Conservation (phyloP, 192 early-diverging fungal genomes). For the Phlyctochytrium arcticum region DNA sequence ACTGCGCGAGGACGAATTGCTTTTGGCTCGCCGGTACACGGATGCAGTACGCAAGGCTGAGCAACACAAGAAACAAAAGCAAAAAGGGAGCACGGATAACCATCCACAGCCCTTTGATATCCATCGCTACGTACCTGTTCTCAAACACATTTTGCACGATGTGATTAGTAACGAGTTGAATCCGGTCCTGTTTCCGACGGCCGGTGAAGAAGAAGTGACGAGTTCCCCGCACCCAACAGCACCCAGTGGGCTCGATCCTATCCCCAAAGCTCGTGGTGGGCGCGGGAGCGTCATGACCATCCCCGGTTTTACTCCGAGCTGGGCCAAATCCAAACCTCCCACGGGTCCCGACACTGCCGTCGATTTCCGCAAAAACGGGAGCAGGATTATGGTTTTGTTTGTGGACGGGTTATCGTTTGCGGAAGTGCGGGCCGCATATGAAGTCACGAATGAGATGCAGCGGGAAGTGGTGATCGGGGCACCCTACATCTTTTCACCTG, state of each 20-base stretch:
- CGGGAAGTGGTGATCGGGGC: conserved; percentile 76
- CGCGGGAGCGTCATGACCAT: too few species aligned
- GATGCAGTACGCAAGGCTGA: conserved; percentile 17
- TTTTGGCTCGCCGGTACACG: conserved; percentile 23
- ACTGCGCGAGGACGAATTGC: too few species aligned
- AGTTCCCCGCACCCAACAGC: too few species aligned
- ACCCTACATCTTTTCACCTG: conserved; percentile 71
- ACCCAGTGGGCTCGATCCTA: too few species aligned
- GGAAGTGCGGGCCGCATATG: conserved; percentile 69
- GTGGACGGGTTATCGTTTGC: conserved; percentile 74
- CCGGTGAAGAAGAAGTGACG: too few species aligned
- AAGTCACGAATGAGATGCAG: conserved; percentile 54
- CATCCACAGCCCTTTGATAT: conserved; percentile 62
- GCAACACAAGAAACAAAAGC: conserved; percentile 19
- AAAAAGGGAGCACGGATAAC: conserved; percentile 9
- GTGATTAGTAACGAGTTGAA: conserved; percentile 9
- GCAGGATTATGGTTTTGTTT: conserved; percentile 68
- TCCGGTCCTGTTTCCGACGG: conserved; percentile 6
- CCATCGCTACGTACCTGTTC: conserved; percentile 61
- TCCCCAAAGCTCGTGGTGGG: too few species aligned
- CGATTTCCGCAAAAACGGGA: conserved; percentile 43
- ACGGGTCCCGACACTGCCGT: not conserved
- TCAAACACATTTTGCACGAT: conserved; percentile 52
- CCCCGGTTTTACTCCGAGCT: conserved; percentile 27
- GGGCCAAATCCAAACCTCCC: conserved; percentile 25